These are phyloP conservation scores for Boletus eberwhitei DNA, from an alignment of 768 basidiomycete genomes.

Conservation along the genomic window DNA sequence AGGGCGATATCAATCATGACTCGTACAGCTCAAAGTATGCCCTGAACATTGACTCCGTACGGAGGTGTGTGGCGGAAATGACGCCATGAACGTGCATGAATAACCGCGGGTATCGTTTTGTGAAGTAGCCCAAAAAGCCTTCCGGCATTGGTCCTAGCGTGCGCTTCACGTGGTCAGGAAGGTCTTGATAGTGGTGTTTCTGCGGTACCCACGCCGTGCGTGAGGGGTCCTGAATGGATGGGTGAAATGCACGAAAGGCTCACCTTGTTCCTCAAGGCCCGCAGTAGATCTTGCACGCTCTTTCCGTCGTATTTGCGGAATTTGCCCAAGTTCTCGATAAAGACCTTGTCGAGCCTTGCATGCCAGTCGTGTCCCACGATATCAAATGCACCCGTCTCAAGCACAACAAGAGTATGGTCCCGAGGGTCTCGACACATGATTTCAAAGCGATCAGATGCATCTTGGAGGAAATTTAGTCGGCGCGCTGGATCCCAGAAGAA, in stretches of 20 bases:
- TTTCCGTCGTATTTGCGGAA: conserved; percentile 94
- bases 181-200: conserved; percentile 98
- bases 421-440: conserved; percentile 94
- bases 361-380: conserved; percentile 95
- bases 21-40: conserved; percentile 79
- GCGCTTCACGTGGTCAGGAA: conserved; percentile 87
- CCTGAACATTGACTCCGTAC: conserved; percentile 87
- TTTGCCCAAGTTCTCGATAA: conserved; percentile 94
- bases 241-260: conserved; percentile 19
- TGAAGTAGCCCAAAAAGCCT: conserved; percentile 92
- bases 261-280: conserved; percentile 95
- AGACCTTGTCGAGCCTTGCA: conserved; percentile 75
- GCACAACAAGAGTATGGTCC: conserved; percentile 65
- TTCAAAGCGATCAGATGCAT: conserved; percentile 96
- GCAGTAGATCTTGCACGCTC: conserved; percentile 86
- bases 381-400: conserved; percentile 65
- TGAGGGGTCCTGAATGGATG: conserved; percentile 7
- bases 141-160: conserved; percentile 89
- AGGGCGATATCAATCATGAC: conserved; percentile 20
- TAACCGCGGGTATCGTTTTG: conserved; percentile 83
- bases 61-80: conserved; percentile 65
- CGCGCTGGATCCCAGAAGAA: conserved; percentile 94
- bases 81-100: conserved; percentile 93
- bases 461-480: conserved; percentile 90
- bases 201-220: conserved; percentile 29